Evolutionary conservation across 192 early-diverging fungal species (phyloP).

Genomic region (Jimgerdemannia lactiflua): DNA sequence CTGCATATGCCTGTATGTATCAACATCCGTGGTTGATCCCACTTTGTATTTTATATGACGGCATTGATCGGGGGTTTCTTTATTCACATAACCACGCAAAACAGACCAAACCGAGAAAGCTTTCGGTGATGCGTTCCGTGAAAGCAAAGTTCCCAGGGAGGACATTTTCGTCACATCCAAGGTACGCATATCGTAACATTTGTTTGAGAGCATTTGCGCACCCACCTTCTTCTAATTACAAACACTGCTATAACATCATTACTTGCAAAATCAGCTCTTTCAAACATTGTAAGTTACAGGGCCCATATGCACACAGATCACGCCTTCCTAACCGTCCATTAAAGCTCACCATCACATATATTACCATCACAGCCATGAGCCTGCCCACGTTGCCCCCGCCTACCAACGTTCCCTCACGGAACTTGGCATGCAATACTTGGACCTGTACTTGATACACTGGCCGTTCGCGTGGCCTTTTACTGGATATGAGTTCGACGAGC

Average conservation of each 20-base stretch:
- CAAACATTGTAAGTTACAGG: slow-evolving; percentile 17
- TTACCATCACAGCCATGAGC: neutral
- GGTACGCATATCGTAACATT: slow-evolving; percentile 19
- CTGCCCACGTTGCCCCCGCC: slow-evolving; percentile 16
- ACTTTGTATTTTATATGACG: too few relatives aligned
- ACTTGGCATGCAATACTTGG: slow-evolving; percentile 63
- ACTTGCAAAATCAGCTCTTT: neutral
- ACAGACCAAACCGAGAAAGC: slow-evolving; percentile 64
- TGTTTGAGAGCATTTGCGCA: too few relatives aligned
- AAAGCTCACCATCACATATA: neutral
- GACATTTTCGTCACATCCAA: slow-evolving; percentile 68
- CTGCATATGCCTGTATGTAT: slow-evolving; percentile 22
- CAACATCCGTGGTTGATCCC: too few relatives aligned
- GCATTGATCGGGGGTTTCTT: too few relatives aligned
- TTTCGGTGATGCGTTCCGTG: slow-evolving; percentile 57
- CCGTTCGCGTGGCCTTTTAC: slow-evolving; percentile 50
- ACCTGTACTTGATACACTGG: slow-evolving; percentile 77
- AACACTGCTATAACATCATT: too few relatives aligned
- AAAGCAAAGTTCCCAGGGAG: slow-evolving; percentile 48
- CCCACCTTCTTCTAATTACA: too few relatives aligned
- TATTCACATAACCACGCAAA: neutral
- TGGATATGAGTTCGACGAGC: slow-evolving; percentile 26
- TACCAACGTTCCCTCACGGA: slow-evolving; percentile 47
- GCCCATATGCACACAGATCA: slow-evolving; percentile 29
- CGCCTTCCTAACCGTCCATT: neutral